Evolutionary conservation across 257 asterid genomes (phyloP), one percentile per base, ranked within the genome.

Genomic region (Nicotiana knightiana): DNA sequence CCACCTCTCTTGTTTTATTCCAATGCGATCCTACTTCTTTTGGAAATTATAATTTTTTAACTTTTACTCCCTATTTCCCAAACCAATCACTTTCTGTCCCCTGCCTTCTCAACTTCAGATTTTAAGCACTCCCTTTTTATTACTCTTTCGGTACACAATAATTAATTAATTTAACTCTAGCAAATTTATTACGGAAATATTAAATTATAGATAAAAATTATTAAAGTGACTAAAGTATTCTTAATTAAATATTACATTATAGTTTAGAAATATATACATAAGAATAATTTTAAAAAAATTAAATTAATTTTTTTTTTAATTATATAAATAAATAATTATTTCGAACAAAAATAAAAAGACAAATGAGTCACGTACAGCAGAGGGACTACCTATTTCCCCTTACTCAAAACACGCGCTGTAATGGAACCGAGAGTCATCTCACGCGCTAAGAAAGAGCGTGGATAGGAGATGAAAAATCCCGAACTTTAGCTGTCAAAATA

Each of bases 401-500:
- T 18, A 46, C 21, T 21, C 6, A 11, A 35, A 32, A 4, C 82
- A 79, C 82, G 61, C 76, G 76, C 13, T 9, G 35, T 65, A 65
- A 9, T 16, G 43, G 21, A 30, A 8, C 21, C 43, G 32, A 46
- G 7, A 71, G 13, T 12, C 1, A 68, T 0, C 3, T 46, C 3
- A 71, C 78, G 78, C 78, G 61, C 59, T 21, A 3, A 3, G 1
- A 64, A 64, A 30, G 46, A 65, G 81, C 68, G 82, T 54, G 81
- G 61, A 11, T 51, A 9, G 2, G n/a, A 30, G 11, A 18, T 18
- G 39, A 24, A 24, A 24, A 13, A 18, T 43, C 26, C 11, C 28
- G 32, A 81, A 21, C 21, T 1, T 33, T 71, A 71, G 81, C 15
- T 82, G 87, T 67, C 84, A 58, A 81, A 84, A 68, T 43, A 11